These are phyloP conservation scores for Aspergillus piperis DNA, from an alignment of 2,329 filamentous ascomycete species.

Conservation along the genomic window DNA sequence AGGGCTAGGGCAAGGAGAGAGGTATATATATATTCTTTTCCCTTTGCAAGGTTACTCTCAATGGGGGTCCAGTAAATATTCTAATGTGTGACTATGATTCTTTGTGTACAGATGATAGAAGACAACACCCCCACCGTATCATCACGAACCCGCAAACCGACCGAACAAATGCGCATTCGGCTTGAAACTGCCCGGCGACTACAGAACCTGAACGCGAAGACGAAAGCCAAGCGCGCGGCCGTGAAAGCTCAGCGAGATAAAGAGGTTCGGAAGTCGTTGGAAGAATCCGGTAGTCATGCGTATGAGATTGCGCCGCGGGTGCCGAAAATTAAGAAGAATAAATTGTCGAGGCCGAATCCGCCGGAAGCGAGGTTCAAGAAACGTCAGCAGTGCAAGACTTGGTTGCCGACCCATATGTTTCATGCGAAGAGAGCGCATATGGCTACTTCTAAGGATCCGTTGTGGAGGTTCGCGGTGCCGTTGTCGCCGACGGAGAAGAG, in stretches of 20 bases:
- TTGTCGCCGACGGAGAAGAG: constrained; percentile 85
- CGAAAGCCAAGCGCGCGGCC: constrained; percentile 41
- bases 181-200: constrained; percentile 75
- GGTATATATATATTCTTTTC: constrained; percentile 36
- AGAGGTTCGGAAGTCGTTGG: constrained; percentile 23
- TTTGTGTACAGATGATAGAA: constrained; percentile 67
- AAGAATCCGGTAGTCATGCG: constrained; percentile 31
- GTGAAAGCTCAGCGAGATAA: constrained; percentile 49
- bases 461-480: constrained; percentile 91
- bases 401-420: constrained; percentile 92
- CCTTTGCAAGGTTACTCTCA: neutral
- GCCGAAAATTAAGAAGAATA: constrained; percentile 71
- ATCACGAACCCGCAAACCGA: constrained; percentile 51
- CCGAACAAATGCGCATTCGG: constrained; percentile 54
- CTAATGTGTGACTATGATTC: neutral
- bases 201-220: constrained; percentile 57
- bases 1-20: constrained; percentile 67
- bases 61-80: neutral
- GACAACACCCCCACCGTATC: constrained; percentile 88
- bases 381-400: constrained; percentile 84
- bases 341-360: constrained; percentile 63
- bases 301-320: constrained; percentile 43
- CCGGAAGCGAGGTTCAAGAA: constrained; percentile 75
- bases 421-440: constrained; percentile 90
- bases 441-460: constrained; percentile 72